Evolutionary conservation across 495 filamentous ascomycete species (phyloP), one percentile per base, ranked within the genome.

Genomic region (Beverwykella pulmonaria): DNA sequence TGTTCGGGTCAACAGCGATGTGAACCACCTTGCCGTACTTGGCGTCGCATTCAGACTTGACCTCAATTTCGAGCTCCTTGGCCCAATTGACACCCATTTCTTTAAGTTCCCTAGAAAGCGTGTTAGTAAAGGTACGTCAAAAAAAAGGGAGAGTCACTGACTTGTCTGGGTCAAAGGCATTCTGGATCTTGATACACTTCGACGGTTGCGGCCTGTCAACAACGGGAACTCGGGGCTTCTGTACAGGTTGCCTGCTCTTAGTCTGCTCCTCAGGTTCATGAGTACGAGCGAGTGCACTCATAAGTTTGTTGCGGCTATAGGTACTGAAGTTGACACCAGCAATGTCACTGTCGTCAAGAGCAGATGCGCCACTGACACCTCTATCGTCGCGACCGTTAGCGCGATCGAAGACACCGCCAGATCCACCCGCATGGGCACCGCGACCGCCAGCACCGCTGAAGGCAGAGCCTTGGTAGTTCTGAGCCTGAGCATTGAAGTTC

Each of bases 291-390:
- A 97, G 77, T 91, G 87, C 95, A 97, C 98, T 77, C 98, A 87
- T 71, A 92, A 89, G 81, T 97, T 92, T 79, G 80, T 97, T 92
- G 79, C 95, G 90, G 83, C 90, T 93, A 81, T 95, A 96, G 75
- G 97, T 98, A 84, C 92, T 96, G 88, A 97, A 97, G 78, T 97
- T 98, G 76, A 98, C 92, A 75, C 95, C 95, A 30, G 90, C 91
- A 76, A 99, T 92, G 79, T 99, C 95, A 63, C 93, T 96, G 75
- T 99, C 95, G 79, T 99, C 95, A 57, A 99, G 81, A 71, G 94
- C 94, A 80, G 93, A 97, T 47, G 95, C 95, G 68, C 91, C 90
- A 60, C 92, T 90, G 65, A 90, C 86, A 69, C 85, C 84, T 80
- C 97, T 97, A 70, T 97, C 92, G 67, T 97, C 94, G 53, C 92